These are phyloP conservation scores for Alternaria gansuensis DNA, from an alignment of 2,329 filamentous ascomycete species.

Conservation along the genomic window DNA sequence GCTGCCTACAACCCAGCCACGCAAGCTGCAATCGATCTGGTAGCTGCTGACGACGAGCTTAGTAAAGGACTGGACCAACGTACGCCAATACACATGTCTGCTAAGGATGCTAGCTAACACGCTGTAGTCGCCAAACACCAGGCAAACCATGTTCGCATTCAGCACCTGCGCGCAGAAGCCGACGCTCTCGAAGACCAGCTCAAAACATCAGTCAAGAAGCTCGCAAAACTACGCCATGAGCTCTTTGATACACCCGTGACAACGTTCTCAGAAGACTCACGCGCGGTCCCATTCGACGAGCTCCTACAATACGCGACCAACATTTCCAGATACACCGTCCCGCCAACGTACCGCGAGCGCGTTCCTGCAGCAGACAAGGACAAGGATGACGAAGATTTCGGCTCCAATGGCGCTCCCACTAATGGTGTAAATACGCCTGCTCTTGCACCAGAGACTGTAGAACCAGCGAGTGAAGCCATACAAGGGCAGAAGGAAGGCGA, in stretches of 20 bases:
- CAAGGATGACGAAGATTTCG: constrained; percentile 32
- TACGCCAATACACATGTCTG: constrained; percentile 48
- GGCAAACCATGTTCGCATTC: constrained; percentile 74
- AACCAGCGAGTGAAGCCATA: constrained; percentile 36
- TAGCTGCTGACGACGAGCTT: constrained; percentile 74
- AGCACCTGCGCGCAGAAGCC: constrained; percentile 72
- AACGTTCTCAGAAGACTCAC: constrained; percentile 52
- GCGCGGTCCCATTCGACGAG: constrained; percentile 71
- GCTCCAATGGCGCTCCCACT: constrained; percentile 37
- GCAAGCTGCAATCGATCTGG: constrained; percentile 72
- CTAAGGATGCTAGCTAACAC: constrained; percentile 15
- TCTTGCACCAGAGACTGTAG: constrained; percentile 34
- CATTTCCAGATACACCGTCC: constrained; percentile 81
- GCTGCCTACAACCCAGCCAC: constrained; percentile 81
- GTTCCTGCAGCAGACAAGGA: constrained; percentile 33
- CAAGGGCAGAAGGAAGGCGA: constrained; percentile 29
- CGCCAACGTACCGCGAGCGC: constrained; percentile 63
- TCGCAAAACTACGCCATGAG: constrained; percentile 77
- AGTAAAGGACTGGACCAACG: constrained; percentile 71
- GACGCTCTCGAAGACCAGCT: constrained; percentile 75
- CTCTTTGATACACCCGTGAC: constrained; percentile 63
- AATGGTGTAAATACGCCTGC: constrained; percentile 45
- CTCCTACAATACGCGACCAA: constrained; percentile 79
- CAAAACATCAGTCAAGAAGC: constrained; percentile 72
- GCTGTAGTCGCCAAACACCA: constrained; percentile 76